Evolutionary conservation across 2,329 filamentous ascomycete genomes (phyloP), one percentile per base, ranked within the genome.

Genomic region (Kalmusia sp.): DNA sequence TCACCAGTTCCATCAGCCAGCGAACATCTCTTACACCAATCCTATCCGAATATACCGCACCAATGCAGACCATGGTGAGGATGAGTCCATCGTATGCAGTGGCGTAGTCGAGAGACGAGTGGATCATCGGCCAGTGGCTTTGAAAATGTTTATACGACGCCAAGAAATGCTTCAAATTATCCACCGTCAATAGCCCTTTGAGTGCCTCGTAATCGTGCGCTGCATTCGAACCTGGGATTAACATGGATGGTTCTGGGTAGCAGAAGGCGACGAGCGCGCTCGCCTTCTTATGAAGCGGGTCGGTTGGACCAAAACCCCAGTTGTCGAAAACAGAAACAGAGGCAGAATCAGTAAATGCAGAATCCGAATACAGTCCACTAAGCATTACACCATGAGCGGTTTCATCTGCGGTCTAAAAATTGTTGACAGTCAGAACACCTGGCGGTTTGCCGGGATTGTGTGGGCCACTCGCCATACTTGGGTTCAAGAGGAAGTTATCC

Each of bases 121-220:
- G 88, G 47, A 92, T 81, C 61, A 90, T 81, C 17, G 88, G 86
- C 77, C 90, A 90, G 72, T 92, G 89, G 55, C 84, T 82, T 70
- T 91, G 86, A 71, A 87, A 91, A 72, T 90, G 86, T 54, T 82
- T 85, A 78, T 89, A 91, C 65, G 87, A 82, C 64, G 87, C 82
- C 70, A 91, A 80, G 69, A 90, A 90, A 67, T 87, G 82, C 77
- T 86, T 87, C 68, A 91, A 80, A 70, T 89, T 89, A 62, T 88
- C 84, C 54, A 85, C 81, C 43, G 85, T 86, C 64, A 91, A 83
- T 65, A 86, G 87, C 52, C 70, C 64, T 63, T 76, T 77, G 52
- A 82, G 77, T 75, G 77, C 76, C 74, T 82, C 74, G 80, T 80
- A 78, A 77, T 77, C 76, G 80, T 81, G 77, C 79, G 66, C 59